Conservation (phyloP, 1,284 basidiomycete genomes). For the Ganoderma boninense region DNA sequence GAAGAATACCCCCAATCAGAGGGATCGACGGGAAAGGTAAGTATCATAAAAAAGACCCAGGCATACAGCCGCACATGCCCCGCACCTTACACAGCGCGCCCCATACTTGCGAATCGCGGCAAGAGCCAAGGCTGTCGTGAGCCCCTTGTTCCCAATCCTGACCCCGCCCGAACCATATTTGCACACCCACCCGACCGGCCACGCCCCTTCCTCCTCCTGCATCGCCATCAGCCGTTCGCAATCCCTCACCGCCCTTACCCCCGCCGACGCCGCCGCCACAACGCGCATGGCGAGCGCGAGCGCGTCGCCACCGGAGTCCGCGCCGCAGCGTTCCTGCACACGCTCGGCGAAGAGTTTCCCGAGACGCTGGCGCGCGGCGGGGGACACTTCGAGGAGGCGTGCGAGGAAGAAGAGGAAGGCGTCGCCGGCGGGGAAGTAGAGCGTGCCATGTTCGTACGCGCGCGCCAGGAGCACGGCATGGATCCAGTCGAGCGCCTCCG, state of each 20-base stretch:
- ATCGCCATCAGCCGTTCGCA: conserved; percentile 49
- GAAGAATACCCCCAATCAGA: not conserved
- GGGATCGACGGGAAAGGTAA: not conserved
- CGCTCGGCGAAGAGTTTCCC: conserved; percentile 50
- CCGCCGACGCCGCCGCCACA: conserved; percentile 49
- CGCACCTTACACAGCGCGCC: not conserved
- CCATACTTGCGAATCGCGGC: conserved; percentile 4
- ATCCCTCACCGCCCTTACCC: conserved; percentile 52
- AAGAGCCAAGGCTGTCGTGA: conserved; percentile 7
- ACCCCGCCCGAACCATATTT: conserved; percentile 54
- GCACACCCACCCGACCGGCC: conserved; percentile 58
- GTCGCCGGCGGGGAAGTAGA: conserved; percentile 63
- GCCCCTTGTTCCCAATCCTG: conserved; percentile 30
- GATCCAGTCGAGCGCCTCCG: conserved; percentile 54
- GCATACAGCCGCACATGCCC: not conserved
- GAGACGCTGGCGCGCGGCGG: conserved; percentile 44
- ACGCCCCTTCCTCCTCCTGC: conserved; percentile 58
- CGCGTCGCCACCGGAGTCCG: conserved; percentile 50
- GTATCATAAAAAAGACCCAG: not conserved
- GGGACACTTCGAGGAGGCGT: conserved; percentile 52
- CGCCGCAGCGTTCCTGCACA: conserved; percentile 57
- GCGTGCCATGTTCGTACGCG: conserved; percentile 48
- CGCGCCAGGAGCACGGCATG: conserved; percentile 52
- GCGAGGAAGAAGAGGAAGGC: conserved; percentile 62
- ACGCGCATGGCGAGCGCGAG: conserved; percentile 56